A percentile compares a stretch with the other conserved stretches of the same genome.
phyloP scores from a whole-genome alignment of 140 eudicot species.

The Stevia rebaudiana region DNA sequence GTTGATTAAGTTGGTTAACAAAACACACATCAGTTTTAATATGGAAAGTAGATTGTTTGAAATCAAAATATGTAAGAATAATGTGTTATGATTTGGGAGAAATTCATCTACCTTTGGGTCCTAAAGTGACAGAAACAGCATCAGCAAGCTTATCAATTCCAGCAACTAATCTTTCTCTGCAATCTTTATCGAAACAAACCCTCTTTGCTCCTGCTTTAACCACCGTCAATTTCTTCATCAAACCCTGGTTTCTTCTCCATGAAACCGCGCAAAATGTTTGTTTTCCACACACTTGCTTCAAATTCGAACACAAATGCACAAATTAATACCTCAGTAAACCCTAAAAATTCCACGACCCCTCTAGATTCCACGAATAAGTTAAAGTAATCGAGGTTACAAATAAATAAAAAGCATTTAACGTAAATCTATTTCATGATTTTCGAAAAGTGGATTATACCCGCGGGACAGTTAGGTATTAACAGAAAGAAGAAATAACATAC shows the following conservation, averaged over 20 bases:
- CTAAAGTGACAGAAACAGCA: constrained; percentile 94
- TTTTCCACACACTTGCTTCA: constrained; percentile 29
- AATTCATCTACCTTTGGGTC: constrained; percentile 65
- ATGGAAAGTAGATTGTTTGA: neutral
- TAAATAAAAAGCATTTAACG: neutral
- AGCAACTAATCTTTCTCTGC: constrained; percentile 69
- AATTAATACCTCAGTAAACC: neutral
- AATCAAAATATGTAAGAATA: neutral
- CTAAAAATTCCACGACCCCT: neutral
- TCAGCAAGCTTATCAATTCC: constrained; percentile 93
- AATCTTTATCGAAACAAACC: constrained; percentile 57
- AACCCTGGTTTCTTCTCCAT: constrained; percentile 27
- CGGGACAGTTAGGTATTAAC: neutral
- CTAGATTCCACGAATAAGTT: neutral
- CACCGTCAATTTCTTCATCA: constrained; percentile 15
- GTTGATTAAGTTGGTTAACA: neutral
- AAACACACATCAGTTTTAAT: neutral
- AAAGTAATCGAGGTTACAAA: neutral
- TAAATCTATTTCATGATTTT: neutral
- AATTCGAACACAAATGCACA: constrained; percentile 4
- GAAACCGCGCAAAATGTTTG: constrained; percentile 29
- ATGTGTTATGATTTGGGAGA: neutral
- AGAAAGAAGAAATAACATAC: constrained; percentile 10
- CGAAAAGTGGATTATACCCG: neutral
- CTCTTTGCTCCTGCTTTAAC: constrained; percentile 84